Evolutionary conservation across 2,329 filamentous ascomycete species (phyloP), one percentile per base, ranked within the genome.

Genomic region (Plenodomus lindquistii): DNA sequence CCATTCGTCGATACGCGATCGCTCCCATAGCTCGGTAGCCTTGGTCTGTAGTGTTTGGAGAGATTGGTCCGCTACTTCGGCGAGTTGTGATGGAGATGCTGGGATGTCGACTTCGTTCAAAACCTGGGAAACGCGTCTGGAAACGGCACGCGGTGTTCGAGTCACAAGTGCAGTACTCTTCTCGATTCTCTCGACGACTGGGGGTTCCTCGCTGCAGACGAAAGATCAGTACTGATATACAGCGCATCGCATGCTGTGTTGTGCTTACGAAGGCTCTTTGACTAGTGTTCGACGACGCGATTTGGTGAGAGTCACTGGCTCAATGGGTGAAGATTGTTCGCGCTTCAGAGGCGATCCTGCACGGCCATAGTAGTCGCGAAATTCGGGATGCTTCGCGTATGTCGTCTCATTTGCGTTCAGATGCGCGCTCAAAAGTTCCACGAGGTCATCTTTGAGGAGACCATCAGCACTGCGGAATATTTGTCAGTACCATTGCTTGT

Each of bases 401-500:
- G 79, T 80, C 55, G 82, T 77, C 60, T 83, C 79, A 75, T 96
- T 88, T 54, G 82, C 79, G 59, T 84, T 65, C 35, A 71, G 65
- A 38, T 80, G 60, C 4, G 50, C 51, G 24, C 59, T 59, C 21
- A 71, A 57, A 36, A 57, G 44, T 9, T 65, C 60, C 67, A 93
- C 89, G 51, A 97, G 83, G 40, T 96, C 91, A 56, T 80, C 78
- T 75, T 96, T 96, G 72, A 87, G 88, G 56, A 87, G 76, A 47
- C 80, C 78, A 59, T 89, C 85, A 66, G 83, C 85, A 66, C 88
- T 92, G 66, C 56, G 57, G 52, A 52, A 37, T 49, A 41, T 48
- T 52, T 7, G 38, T 64, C 47, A 62, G 55, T 40, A 21, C 24
- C 13, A 11, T 16, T 18, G 20, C 35, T 13, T 19, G 42, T 36